Percentiles rank a stretch among this genome's conserved stretches.
These are phyloP conservation scores for Mortierella sp. DNA, from an alignment of 371 early-diverging fungal species.

Conservation along the genomic window DNA sequence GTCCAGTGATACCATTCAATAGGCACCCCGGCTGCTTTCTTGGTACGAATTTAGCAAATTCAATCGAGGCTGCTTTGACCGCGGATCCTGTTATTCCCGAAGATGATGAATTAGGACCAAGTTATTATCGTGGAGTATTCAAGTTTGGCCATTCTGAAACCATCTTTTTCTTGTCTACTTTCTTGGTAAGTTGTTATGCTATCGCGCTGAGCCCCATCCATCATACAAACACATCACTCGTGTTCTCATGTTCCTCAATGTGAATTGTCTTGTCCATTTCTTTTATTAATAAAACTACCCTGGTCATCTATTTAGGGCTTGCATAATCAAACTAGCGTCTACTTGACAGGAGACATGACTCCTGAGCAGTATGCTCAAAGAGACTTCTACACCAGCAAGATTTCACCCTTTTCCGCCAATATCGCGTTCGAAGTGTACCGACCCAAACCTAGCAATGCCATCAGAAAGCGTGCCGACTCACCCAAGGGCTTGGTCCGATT, in stretches of 20 bases:
- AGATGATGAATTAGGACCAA: background rate
- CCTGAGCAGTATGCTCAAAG: conserved; percentile 22
- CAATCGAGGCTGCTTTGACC: conserved; percentile 25
- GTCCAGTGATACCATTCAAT: conserved; percentile 50
- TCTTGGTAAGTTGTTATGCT: conserved; percentile 44
- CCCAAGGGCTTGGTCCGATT: conserved; percentile 28
- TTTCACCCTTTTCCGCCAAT: conserved; percentile 40
- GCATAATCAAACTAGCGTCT: conserved; percentile 10
- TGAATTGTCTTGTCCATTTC: background rate
- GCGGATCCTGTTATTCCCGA: background rate
- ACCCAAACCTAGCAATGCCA: conserved; percentile 4
- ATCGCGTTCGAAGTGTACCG: conserved; percentile 38
- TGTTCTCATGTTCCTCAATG: background rate
- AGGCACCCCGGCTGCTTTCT: conserved; percentile 39
- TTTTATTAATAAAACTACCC: background rate
- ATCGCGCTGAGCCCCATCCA: too few relatives aligned
- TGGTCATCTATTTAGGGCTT: conserved; percentile 16
- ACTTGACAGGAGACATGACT: conserved; percentile 29
- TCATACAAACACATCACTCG: background rate
- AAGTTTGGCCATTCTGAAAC: conserved; percentile 56
- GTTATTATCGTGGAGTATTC: conserved; percentile 24
- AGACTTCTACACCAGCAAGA: conserved; percentile 26
- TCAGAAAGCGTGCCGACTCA: background rate
- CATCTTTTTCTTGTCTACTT: conserved; percentile 41
- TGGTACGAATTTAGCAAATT: conserved; percentile 17